These are phyloP conservation scores for Cyclotella cryptica DNA, from an alignment of 108 stramenopile genomes.

Conservation along the genomic window DNA sequence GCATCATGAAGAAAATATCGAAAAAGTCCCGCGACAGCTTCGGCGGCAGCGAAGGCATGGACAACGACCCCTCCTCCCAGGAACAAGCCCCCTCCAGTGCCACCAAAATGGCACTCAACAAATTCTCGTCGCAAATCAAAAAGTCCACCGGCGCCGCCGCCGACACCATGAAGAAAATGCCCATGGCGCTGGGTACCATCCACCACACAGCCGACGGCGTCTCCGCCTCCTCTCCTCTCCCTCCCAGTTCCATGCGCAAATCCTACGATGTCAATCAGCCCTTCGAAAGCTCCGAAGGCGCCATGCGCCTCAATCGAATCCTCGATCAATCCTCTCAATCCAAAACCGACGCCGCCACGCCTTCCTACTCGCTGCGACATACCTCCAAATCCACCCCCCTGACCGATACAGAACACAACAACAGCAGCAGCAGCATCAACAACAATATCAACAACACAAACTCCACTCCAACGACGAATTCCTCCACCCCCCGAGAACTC, in stretches of 20 bases:
- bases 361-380: not conserved
- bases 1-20: conserved; percentile 4
- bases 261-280: conserved; percentile 9
- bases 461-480: not conserved
- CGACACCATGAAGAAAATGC: too few relatives aligned
- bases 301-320: conserved; percentile 75
- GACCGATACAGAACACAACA: not conserved
- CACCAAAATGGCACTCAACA: not conserved
- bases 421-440: not conserved
- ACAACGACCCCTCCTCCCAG: not conserved
- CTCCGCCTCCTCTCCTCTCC: not conserved
- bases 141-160: conserved; percentile 8
- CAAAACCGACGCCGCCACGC: not conserved
- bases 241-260: not conserved
- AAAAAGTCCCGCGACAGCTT: not conserved
- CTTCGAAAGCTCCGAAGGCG: conserved; percentile 67
- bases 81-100: not conserved
- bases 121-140: not conserved
- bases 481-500: conserved; percentile 7
- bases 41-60: not conserved
- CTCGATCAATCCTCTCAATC: conserved; percentile 40
- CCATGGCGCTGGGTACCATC: too few relatives aligned
- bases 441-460: not conserved
- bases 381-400: not conserved
- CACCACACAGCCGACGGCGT: not conserved